A percentile compares a stretch with the other conserved stretches of the same genome.
These are phyloP conservation scores for Nicotiana otophora DNA, from an alignment of 257 asterid species.

Conservation along the genomic window DNA sequence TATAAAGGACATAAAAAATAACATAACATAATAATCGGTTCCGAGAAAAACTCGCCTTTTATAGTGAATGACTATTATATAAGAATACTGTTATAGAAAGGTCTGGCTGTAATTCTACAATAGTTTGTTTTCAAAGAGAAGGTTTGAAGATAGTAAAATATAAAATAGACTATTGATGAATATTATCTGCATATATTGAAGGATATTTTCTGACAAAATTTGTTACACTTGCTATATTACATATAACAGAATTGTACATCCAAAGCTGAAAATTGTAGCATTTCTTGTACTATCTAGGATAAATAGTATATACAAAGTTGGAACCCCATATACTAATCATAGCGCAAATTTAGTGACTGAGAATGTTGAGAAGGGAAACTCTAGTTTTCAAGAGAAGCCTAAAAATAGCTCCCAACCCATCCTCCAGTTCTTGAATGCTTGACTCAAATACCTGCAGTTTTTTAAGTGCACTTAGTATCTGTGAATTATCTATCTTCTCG, in stretches of 20 bases:
- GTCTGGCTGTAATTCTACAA: no score
- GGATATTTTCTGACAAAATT: not conserved
- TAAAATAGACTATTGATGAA: not conserved
- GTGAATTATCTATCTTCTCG: not conserved
- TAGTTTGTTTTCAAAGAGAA: no score
- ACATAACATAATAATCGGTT: no score
- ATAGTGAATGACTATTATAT: no score
- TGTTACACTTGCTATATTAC: not conserved
- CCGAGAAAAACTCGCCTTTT: no score
- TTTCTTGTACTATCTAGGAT: not conserved
- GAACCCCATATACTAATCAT: not conserved
- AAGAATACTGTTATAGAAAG: no score
- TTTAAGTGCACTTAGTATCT: not conserved
- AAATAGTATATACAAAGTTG: not conserved
- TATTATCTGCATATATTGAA: not conserved
- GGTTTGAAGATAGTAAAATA: no score
- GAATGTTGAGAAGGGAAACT: constrained; percentile 28
- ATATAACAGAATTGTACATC: not conserved
- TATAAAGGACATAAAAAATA: no score
- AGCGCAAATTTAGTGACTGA: constrained; percentile 17
- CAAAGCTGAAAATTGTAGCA: not conserved
- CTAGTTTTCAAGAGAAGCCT: constrained; percentile 10
- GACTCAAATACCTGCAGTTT: constrained; percentile 1
- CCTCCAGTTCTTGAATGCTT: constrained; percentile 14
- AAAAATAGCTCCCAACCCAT: constrained; percentile 6